A percentile compares a stretch with the other conserved stretches of the same genome.
These are phyloP conservation scores for Naganishia kalamii DNA, from an alignment of 768 basidiomycete species.

Conservation along the genomic window DNA sequence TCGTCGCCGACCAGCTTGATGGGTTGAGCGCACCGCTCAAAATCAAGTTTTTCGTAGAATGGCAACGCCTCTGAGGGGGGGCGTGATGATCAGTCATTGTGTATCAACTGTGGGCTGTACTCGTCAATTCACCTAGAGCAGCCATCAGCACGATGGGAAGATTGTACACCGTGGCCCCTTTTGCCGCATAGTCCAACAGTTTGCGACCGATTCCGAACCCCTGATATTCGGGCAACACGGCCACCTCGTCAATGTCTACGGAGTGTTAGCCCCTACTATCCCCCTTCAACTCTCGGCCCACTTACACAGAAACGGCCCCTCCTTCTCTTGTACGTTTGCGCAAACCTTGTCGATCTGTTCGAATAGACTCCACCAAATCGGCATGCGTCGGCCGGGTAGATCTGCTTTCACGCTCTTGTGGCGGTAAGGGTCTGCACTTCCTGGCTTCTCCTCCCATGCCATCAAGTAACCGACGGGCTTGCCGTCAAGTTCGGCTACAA, in stretches of 20 bases:
- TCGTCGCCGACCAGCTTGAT: slow-evolving; percentile 1
- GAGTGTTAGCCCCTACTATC: not conserved
- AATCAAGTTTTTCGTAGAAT: not conserved
- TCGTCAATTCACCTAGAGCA: not conserved
- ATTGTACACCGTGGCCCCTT: not conserved
- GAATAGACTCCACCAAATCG: slow-evolving; percentile 6
- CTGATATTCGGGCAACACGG: not conserved
- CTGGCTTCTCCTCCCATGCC: not conserved
- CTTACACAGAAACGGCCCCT: slow-evolving; percentile 2
- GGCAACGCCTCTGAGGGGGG: not conserved
- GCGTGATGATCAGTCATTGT: not conserved
- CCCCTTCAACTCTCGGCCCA: not conserved
- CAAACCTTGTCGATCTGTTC: not conserved
- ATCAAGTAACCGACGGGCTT: not conserved
- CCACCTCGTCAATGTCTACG: slow-evolving; percentile 4
- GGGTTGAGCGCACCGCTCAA: not conserved
- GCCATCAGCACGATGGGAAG: not conserved
- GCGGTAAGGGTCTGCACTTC: not conserved
- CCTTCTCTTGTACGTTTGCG: not conserved
- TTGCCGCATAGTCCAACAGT: not conserved
- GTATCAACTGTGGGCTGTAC: not conserved
- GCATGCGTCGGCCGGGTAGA: not conserved
- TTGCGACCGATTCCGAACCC: slow-evolving; percentile 6
- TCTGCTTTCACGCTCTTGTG: not conserved
- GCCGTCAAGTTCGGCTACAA: not conserved